Evolutionary conservation across 176 grass and related monocot genomes (phyloP).

Genomic region (Cenchrus fungigraminus): DNA sequence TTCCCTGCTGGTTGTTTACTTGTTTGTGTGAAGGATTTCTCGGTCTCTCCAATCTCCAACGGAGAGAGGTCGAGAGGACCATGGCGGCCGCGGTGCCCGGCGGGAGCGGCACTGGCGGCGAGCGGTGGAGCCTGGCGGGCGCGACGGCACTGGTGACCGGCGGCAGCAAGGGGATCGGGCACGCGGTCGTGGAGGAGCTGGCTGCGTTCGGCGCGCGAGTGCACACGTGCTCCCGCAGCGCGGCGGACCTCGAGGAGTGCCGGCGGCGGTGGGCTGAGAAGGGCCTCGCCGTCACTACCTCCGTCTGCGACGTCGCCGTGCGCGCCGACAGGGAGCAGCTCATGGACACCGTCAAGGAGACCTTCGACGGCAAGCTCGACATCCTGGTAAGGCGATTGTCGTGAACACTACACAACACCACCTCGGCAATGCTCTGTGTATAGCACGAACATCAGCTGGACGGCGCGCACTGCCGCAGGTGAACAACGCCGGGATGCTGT

Average conservation of each 20-base stretch:
- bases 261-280: not conserved
- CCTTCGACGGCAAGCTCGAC: constrained; percentile 46
- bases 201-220: constrained; percentile 21
- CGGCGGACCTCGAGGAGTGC: constrained; percentile 30
- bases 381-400: constrained; percentile 49
- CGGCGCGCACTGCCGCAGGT: too few species aligned
- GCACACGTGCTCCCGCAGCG: constrained; percentile 34
- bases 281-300: constrained; percentile 7
- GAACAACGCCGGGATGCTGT: not conserved
- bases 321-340: constrained; percentile 19
- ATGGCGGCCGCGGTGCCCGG: too few species aligned
- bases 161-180: constrained; percentile 44
- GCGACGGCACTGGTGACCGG: constrained; percentile 39
- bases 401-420: too few species aligned
- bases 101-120: too few species aligned
- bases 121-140: constrained; percentile 28
- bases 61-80: too few species aligned
- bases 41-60: too few species aligned
- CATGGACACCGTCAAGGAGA: not conserved
- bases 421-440: too few species aligned
- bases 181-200: constrained; percentile 28
- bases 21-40: too few species aligned
- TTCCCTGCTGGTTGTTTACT: too few species aligned
- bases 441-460: too few species aligned
- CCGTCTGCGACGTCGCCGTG: constrained; percentile 38